Evolutionary conservation across 495 filamentous ascomycete species (phyloP), one percentile per base, ranked within the genome.

Genomic region (Neurospora sp.): DNA sequence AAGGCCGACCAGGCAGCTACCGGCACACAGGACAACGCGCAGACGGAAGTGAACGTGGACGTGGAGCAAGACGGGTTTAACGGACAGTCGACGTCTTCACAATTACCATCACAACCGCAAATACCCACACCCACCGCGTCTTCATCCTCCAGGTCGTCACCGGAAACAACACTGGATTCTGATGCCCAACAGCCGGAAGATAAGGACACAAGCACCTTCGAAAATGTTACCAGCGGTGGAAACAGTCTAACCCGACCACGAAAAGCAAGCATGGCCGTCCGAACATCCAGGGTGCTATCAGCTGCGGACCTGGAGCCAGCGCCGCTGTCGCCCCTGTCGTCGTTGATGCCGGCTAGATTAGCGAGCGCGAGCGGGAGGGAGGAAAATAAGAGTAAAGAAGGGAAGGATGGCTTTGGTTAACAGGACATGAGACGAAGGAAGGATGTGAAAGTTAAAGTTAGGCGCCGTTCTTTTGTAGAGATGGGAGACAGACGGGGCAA

Each of bases 271-370:
- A 61, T 61, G 53, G 53, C 53, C 3, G 53, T 61, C 7, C 22
- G 53, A 9, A 35, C 53, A 9, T 61, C 53, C 5, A 35, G 27
- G 3, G 53, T 35, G 1, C 7, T 61, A 61, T 61, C 53, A 2
- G 5, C 53, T 4, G 27, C 27, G 12, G 53, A 61, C 4, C 14
- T 61, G 12, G 53, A 61, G 14, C 53, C 81, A 4, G 80, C 79
- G 31, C 86, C 86, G 39, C 71, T 88, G 70, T 71, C 75, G 8
- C 86, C 86, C 37, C 71, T 88, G 70, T 71, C 75, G 8, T 70
- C 76, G n/a, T 46, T 75, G 71, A 69, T 40, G 38, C 72, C 74
- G 31, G 77, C 71, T 6, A 71, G 65, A 42, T 16, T 75, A 38
- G 20, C 65, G 39, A 59, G 48, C 11, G 5, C 10, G 48, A 59